Conservation (phyloP, 2,329 filamentous ascomycete species). For the Lanzia echinophila region DNA sequence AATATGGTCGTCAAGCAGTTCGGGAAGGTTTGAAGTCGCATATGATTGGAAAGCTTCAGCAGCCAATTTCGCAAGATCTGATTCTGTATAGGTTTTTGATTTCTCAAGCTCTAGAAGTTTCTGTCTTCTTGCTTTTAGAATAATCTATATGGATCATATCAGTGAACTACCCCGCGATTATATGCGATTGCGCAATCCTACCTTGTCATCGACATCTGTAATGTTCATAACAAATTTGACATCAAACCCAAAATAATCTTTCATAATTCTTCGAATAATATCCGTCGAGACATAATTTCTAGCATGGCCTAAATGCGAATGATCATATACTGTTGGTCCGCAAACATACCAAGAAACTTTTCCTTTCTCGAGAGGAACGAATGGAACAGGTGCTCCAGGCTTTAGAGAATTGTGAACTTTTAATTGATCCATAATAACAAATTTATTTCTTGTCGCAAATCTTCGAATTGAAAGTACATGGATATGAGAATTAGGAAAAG, state of each 20-base stretch:
- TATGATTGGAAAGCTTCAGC: conserved; percentile 50
- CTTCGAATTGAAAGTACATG: conserved; percentile 13
- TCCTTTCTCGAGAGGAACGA: conserved; percentile 13
- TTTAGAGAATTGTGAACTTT: conserved; percentile 30
- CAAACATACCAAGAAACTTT: conserved; percentile 61
- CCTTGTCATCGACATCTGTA: conserved; percentile 60
- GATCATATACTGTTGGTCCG: conserved; percentile 64
- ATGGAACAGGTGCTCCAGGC: conserved; percentile 26
- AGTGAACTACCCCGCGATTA: conserved; percentile 1
- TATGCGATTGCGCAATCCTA: conserved; percentile 16
- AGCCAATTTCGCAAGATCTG: conserved; percentile 42
- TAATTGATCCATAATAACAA: conserved; percentile 22
- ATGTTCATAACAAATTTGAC: conserved; percentile 69
- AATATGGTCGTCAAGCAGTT: conserved; percentile 39
- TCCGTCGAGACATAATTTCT: conserved; percentile 69
- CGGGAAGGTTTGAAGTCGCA: conserved; percentile 47
- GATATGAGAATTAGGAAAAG: not conserved
- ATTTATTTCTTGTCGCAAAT: conserved; percentile 4
- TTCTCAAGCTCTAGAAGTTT: conserved; percentile 72
- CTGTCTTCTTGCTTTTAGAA: conserved; percentile 60
- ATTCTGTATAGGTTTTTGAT: conserved; percentile 54
- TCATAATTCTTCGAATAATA: conserved; percentile 60
- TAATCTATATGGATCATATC: conserved; percentile 5
- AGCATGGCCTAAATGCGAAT: conserved; percentile 60
- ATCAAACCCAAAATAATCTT: conserved; percentile 61